Evolutionary conservation across 768 basidiomycete species (phyloP), one percentile per base, ranked within the genome.

Genomic region (Boletus subparvulus): DNA sequence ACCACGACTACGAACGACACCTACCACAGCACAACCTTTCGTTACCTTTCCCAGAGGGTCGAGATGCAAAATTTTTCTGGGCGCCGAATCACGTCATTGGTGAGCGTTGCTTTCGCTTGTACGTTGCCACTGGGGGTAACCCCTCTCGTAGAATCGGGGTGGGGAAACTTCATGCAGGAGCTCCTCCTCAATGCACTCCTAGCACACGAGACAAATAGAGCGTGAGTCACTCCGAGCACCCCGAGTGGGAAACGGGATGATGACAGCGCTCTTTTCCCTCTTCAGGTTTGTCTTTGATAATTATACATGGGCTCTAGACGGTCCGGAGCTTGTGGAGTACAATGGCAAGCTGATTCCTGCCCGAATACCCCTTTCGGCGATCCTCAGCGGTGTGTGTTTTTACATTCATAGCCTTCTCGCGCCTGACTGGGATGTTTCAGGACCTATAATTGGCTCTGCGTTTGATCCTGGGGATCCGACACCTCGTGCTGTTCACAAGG

Each of bases 111-210:
- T 13, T 40, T 39, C 24, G 11, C n/a, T 26, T 4, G 5, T 13
- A 1, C 30, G 1, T 33, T 28, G 1, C 24, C 26, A 8, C 7
- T 5, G 4, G 19, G 16, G 4, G 16, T 63, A 6, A 55, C 21
- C 35, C 16, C n/a, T 16, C 12, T 55, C 10, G 14, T 45, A 82
- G 82, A 64, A 10, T 74, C 77, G 42, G 86, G 85, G 4, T 86
- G 83, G 83, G 85, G 84, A 3, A 87, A 87, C 52, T 75, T 69
- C 10, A 73, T 86, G 74, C 82, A 87, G 56, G 84, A 85, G 55
- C 76, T 83, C 55, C 50, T 86, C 4, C 61, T 85, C 46, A 78
- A 80, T 47, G 75, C 82, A 0, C 72, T 81, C 43, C 67, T 87
- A 3, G 79, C 83, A 0, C 74, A 78, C 47, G 64, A 70, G 3